Evolutionary conservation across 2,329 filamentous ascomycete genomes (phyloP).

Genomic region (Trichoderma brevicompactum): DNA sequence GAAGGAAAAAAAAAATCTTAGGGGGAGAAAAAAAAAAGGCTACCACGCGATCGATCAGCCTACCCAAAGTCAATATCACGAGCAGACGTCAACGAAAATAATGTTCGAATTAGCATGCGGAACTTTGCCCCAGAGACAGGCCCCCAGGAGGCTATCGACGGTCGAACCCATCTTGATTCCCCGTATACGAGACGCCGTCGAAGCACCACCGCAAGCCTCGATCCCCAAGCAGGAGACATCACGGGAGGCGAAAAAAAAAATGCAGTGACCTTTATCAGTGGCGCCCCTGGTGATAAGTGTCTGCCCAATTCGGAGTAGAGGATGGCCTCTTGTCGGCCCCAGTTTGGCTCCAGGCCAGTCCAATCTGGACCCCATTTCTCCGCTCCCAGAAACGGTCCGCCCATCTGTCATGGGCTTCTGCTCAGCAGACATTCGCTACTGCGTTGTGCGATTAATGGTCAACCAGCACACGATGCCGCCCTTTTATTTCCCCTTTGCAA

Average conservation of each 20-base stretch:
- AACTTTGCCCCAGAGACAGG: no score
- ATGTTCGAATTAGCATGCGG: no score
- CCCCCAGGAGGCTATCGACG: no score
- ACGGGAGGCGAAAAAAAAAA: constrained; percentile 21
- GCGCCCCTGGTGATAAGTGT: constrained; percentile 7
- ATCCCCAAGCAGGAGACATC: background rate
- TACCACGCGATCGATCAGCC: background rate
- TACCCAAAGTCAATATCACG: background rate
- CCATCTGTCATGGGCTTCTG: constrained; percentile 17
- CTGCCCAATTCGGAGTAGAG: background rate
- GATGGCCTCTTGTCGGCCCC: constrained; percentile 5
- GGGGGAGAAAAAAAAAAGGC: background rate
- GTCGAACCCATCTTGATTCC: background rate
- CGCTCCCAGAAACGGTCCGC: constrained; percentile 16
- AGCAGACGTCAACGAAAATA: no score
- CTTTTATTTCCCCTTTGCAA: background rate
- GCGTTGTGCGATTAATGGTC: constrained; percentile 1
- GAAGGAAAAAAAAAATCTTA: background rate
- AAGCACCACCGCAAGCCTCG: no score
- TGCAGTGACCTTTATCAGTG: constrained; percentile 20
- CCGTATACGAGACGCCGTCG: background rate
- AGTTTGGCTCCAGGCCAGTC: constrained; percentile 17
- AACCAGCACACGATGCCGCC: constrained; percentile 3
- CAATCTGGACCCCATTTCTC: constrained; percentile 20
- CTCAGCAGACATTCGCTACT: background rate